Percentiles rank a stretch among this genome's conserved stretches.
Conservation (phyloP, 129 eudicot genomes). For the Kitagawia praeruptora region DNA sequence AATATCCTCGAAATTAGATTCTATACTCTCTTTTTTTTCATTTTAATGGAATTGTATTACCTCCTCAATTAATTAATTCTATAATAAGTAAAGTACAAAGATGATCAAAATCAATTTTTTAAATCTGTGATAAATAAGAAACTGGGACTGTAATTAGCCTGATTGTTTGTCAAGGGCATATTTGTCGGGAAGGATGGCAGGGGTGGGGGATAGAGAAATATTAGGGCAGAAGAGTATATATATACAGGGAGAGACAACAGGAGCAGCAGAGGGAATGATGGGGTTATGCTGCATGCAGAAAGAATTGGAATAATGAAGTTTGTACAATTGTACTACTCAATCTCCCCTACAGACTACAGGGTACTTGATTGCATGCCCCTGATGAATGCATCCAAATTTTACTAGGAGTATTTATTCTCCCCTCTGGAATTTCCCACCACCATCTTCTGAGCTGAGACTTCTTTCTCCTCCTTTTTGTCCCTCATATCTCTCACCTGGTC, state of each 20-base stretch:
- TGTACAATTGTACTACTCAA: background rate
- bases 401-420: background rate
- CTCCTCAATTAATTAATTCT: too few relatives aligned
- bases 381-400: background rate
- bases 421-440: background rate
- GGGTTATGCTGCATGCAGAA: slow-evolving; percentile 3
- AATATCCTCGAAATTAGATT: too few relatives aligned
- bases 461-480: too few relatives aligned
- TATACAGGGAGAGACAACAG: background rate
- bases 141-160: too few relatives aligned
- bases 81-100: too few relatives aligned
- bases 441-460: background rate
- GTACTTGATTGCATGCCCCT: background rate
- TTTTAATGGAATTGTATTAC: too few relatives aligned
- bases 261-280: slow-evolving; percentile 14
- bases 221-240: background rate
- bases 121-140: too few relatives aligned
- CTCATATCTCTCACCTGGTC: too few relatives aligned
- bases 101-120: too few relatives aligned
- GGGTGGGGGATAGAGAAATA: background rate
- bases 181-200: background rate
- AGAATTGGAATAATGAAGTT: background rate
- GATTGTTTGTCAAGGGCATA: too few relatives aligned
- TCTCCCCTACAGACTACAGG: background rate
- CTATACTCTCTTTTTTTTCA: too few relatives aligned